Conservation (phyloP, 345 rosid genomes). For the Capsella bursapastoris region DNA sequence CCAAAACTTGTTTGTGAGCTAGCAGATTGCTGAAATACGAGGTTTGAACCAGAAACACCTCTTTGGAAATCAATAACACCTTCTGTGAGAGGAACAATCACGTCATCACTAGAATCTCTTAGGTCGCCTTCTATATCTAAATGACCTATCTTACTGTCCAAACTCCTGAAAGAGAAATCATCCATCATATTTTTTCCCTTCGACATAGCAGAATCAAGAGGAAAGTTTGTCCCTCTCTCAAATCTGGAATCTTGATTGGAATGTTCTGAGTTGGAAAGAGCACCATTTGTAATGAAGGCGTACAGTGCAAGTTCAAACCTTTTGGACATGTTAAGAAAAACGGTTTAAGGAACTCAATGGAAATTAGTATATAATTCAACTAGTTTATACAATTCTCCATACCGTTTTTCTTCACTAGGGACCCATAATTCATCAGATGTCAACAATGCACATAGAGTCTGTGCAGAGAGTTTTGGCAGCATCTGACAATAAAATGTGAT, state of each 20-base stretch:
- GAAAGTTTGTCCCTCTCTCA: slow-evolving; percentile 52
- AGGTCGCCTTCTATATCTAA: slow-evolving; percentile 55
- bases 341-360: slow-evolving; percentile 21
- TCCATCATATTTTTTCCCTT: slow-evolving; percentile 59
- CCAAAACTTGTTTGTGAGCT: slow-evolving; percentile 52
- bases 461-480: slow-evolving; percentile 90
- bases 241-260: slow-evolving; percentile 61
- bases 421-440: slow-evolving; percentile 97
- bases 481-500: slow-evolving; percentile 54
- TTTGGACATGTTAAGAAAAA: slow-evolving; percentile 38
- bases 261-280: slow-evolving; percentile 59
- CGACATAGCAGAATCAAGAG: slow-evolving; percentile 55
- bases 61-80: slow-evolving; percentile 58
- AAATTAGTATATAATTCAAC: slow-evolving; percentile 17
- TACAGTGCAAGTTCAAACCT: slow-evolving; percentile 92
- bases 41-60: slow-evolving; percentile 56
- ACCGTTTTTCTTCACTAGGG: slow-evolving; percentile 93
- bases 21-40: slow-evolving; percentile 52
- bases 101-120: slow-evolving; percentile 49
- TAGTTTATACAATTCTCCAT: slow-evolving; percentile 43
- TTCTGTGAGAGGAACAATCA: slow-evolving; percentile 61
- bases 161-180: slow-evolving; percentile 51
- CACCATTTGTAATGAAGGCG: slow-evolving; percentile 74
- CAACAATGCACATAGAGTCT: slow-evolving; percentile 87
- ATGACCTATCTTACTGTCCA: slow-evolving; percentile 65